Evolutionary conservation across 2,329 filamentous ascomycete genomes (phyloP).

Genomic region (Venturia carpophila): DNA sequence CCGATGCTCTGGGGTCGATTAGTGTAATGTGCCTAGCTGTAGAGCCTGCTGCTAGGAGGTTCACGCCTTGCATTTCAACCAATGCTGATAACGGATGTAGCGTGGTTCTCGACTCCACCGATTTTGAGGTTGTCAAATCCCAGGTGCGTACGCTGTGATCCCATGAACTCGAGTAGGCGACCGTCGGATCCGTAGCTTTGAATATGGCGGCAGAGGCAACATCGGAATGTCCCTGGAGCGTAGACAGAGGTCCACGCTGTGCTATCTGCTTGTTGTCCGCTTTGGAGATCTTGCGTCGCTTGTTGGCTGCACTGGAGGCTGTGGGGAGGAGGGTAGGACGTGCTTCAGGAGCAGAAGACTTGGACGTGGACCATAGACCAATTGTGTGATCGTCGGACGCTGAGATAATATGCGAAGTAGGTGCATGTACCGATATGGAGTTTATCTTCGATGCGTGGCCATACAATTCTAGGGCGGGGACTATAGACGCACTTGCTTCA

Average conservation of each 20-base stretch:
- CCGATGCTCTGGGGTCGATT: slow-evolving; percentile 78
- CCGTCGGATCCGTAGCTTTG: slow-evolving; percentile 73
- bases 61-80: slow-evolving; percentile 59
- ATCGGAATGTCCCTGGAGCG: slow-evolving; percentile 64
- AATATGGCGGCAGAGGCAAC: slow-evolving; percentile 76
- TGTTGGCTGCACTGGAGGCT: slow-evolving; percentile 54
- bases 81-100: slow-evolving; percentile 77
- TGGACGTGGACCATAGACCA: slow-evolving; percentile 82
- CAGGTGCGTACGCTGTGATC: slow-evolving; percentile 89
- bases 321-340: slow-evolving; percentile 62
- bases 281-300: slow-evolving; percentile 66
- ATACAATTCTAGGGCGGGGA: slow-evolving; percentile 71
- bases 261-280: slow-evolving; percentile 56
- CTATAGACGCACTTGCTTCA: slow-evolving; percentile 41
- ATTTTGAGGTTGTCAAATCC: slow-evolving; percentile 71
- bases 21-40: slow-evolving; percentile 81
- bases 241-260: slow-evolving; percentile 69
- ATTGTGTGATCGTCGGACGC: slow-evolving; percentile 76
- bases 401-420: slow-evolving; percentile 71
- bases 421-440: slow-evolving; percentile 63
- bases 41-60: slow-evolving; percentile 66
- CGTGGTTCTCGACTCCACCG: slow-evolving; percentile 76
- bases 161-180: slow-evolving; percentile 84
- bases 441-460: slow-evolving; percentile 72
- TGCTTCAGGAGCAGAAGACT: slow-evolving; percentile 65